phyloP scores from a whole-genome alignment of 306 rosid genomes.

The Alnus glutinosa region DNA sequence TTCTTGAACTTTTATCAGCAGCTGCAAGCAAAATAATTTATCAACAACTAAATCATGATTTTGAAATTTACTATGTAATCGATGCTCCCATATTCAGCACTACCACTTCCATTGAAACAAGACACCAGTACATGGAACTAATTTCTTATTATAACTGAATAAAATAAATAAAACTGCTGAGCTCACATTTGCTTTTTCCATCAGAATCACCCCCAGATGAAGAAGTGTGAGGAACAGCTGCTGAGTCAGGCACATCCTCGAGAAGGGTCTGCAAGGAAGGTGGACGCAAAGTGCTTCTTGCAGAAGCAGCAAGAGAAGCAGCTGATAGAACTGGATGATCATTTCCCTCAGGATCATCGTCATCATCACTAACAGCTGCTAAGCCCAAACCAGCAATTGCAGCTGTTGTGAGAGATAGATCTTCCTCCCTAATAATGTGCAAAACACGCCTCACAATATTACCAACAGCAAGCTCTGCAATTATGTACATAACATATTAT shows the following conservation, averaged over 20 bases:
- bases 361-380: constrained; percentile 80
- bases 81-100: background rate
- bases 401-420: constrained; percentile 82
- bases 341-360: constrained; percentile 67
- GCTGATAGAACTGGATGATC: constrained; percentile 78
- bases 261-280: constrained; percentile 98
- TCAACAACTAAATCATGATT: background rate
- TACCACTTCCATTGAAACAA: constrained; percentile 25
- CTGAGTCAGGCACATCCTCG: constrained; percentile 66
- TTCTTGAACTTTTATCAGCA: constrained; percentile 78
- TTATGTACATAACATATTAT: constrained; percentile 30
- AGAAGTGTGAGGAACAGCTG: constrained; percentile 61
- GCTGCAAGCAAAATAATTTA: constrained; percentile 48
- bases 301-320: constrained; percentile 90
- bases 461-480: constrained; percentile 95
- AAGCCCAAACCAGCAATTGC: constrained; percentile 80
- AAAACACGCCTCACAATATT: constrained; percentile 95
- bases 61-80: background rate
- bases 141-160: background rate
- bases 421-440: constrained; percentile 94
- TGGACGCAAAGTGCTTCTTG: constrained; percentile 93
- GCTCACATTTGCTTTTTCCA: constrained; percentile 89
- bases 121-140: constrained; percentile 13
- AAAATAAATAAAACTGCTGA: constrained; percentile 14
- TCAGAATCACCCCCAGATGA: constrained; percentile 97